Conservation (phyloP, 768 basidiomycete species). For the Lactifluus subvellereus region DNA sequence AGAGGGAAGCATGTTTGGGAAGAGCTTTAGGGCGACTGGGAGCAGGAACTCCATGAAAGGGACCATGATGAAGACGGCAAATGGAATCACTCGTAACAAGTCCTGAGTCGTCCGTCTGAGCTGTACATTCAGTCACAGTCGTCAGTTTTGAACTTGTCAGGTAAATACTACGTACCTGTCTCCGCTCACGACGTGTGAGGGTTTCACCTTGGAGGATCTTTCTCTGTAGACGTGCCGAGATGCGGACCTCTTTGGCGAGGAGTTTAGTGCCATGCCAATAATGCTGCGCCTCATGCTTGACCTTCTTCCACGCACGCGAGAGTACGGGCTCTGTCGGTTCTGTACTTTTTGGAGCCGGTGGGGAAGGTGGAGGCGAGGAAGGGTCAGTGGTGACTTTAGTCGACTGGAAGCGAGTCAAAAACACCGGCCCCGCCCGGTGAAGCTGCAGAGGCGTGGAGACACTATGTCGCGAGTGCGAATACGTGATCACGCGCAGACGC, state of each 20-base stretch:
- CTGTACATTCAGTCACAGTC: constrained; percentile 36
- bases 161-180: constrained; percentile 57
- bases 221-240: constrained; percentile 81
- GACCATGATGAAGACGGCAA: constrained; percentile 89
- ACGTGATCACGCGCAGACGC: constrained; percentile 21
- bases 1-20: constrained; percentile 98
- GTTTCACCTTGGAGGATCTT: constrained; percentile 88
- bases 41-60: constrained; percentile 98
- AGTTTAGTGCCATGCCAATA: constrained; percentile 98
- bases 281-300: constrained; percentile 93
- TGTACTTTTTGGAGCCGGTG: constrained; percentile 30
- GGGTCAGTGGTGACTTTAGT: constrained; percentile 42
- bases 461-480: constrained; percentile 9
- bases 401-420: constrained; percentile 2
- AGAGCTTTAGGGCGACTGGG: constrained; percentile 92
- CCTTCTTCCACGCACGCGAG: constrained; percentile 78
- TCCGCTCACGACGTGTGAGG: constrained; percentile 85
- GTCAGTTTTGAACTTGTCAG: not conserved
- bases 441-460: constrained; percentile 21
- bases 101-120: constrained; percentile 92
- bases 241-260: constrained; percentile 89
- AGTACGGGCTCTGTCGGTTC: constrained; percentile 41
- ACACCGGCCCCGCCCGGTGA: constrained; percentile 10
- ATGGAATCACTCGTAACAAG: constrained; percentile 87
- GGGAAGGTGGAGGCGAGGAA: constrained; percentile 29